phyloP scores from a whole-genome alignment of 2,329 filamentous ascomycete genomes.

The Sporothrix brasiliensis region DNA sequence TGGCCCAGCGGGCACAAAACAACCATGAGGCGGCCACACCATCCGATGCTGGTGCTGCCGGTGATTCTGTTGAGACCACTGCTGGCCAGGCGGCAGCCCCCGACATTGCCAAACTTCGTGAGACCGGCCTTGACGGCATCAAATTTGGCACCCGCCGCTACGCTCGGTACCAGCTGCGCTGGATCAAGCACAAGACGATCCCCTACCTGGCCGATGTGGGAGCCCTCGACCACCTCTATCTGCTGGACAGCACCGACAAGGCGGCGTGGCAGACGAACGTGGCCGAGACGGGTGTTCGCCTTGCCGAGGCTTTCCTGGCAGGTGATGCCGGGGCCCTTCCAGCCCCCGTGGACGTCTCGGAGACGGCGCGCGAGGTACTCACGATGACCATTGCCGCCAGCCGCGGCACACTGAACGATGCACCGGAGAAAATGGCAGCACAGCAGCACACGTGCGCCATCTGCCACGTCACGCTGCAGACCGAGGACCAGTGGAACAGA shows the following conservation, averaged over 20 bases:
- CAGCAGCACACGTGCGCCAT: conserved; percentile 67
- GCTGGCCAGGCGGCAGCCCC: conserved; percentile 28
- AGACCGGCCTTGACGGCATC: conserved; percentile 69
- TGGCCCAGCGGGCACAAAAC: conserved; percentile 19
- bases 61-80: no score
- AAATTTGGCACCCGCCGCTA: conserved; percentile 87
- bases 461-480: conserved; percentile 67
- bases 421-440: conserved; percentile 49
- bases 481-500: conserved; percentile 55
- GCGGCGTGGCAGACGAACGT: conserved; percentile 65
- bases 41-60: background rate
- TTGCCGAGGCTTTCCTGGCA: conserved; percentile 66
- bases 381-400: conserved; percentile 50
- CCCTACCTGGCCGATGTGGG: conserved; percentile 63
- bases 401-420: conserved; percentile 44
- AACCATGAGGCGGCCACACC: background rate
- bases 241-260: conserved; percentile 78
- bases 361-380: conserved; percentile 58
- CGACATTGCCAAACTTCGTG: conserved; percentile 59
- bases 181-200: conserved; percentile 83
- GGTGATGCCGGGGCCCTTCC: conserved; percentile 53
- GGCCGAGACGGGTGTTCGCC: conserved; percentile 61
- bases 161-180: conserved; percentile 78
- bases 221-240: conserved; percentile 64
- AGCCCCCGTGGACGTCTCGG: conserved; percentile 52